Conservation (phyloP, 2,329 filamentous ascomycete species). For the Bipolaris bicolor region DNA sequence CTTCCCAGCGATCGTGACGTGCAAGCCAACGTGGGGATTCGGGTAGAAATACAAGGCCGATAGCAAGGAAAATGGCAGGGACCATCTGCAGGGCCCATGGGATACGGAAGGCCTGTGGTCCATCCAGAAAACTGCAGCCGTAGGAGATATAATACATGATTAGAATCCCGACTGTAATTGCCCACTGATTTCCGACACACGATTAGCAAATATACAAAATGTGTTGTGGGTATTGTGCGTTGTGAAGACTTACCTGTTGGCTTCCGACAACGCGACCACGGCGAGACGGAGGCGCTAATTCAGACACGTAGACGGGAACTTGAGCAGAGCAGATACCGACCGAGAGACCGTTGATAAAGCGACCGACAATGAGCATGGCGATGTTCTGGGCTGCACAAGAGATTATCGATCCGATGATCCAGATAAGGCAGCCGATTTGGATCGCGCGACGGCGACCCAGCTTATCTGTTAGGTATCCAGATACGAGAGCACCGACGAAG, state of each 20-base stretch:
- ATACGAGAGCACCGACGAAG: conserved; percentile 67
- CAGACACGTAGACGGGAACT: conserved; percentile 72
- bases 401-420: conserved; percentile 66
- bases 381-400: conserved; percentile 69
- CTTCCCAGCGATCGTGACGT: conserved; percentile 54
- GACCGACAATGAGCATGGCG: conserved; percentile 73
- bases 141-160: conserved; percentile 46
- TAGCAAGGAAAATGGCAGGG: conserved; percentile 45
- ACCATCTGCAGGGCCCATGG: conserved; percentile 50
- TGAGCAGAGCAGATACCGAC: conserved; percentile 76
- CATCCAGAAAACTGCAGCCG: conserved; percentile 44
- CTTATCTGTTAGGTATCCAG: conserved; percentile 64
- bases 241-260: conserved; percentile 59
- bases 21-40: conserved; percentile 56
- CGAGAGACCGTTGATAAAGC: conserved; percentile 73
- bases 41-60: conserved; percentile 60
- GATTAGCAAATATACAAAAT: neutral
- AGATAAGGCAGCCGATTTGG: conserved; percentile 59
- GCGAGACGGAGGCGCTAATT: conserved; percentile 64
- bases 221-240: neutral
- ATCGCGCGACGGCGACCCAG: conserved; percentile 62
- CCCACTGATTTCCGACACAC: neutral
- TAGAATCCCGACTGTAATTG: conserved; percentile 67
- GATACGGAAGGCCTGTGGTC: conserved; percentile 44
- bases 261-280: conserved; percentile 72